Base-by-base conservation (phyloP, 495 filamentous ascomycete species). In the Penicillium longicatenatum region DNA sequence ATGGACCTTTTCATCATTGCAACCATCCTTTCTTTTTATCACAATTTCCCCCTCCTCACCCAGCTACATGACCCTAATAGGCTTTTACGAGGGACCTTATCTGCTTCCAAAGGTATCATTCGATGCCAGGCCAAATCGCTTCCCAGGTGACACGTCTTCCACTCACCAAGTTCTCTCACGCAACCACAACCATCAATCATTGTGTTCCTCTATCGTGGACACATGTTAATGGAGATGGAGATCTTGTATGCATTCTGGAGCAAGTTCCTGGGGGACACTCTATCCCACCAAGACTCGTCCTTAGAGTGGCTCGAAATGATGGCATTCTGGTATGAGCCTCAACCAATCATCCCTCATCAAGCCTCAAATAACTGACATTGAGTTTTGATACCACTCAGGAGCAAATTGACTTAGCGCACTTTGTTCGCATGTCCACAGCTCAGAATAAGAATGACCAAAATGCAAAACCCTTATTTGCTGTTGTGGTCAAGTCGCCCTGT, bases 151-250 rank as follows among this genome's bases (percentile, higher is more conserved):
- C 41, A 22, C 22, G 41, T 31, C 21, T 56, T 11, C 54, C 68
- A 19, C 63, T 79, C 6, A 70, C 70, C 10, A 78, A 77, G 45
- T 79, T 76, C 63, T 79, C 77, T 42, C 68, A 77, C 50, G 69
- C 73, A n/a, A 71, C 62, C 22, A 72, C 65, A 3, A 54, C 70
- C 17, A 54, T 68, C 30, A 62, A 68, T 21, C 66, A 76, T 50
- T 62, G 55, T 39, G 70, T 68, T 11, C 72, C 71, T 20, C 48
- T 78, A 8, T 61, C 60, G 20, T 79, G 77, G 77, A 72, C 39
- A 33, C 77, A 79, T 61, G 37, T 75, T 5, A 66, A 69, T 41
- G 68, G 72, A 4, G 57, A 70, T 50, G 69, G 66, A 11, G 68
- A 74, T 41, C 43, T 79, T 6, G 45, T 55, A 17, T 70, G 64